Base-by-base conservation (phyloP, 108 stramenopile genomes). In the Skeletonema costatum region DNA sequence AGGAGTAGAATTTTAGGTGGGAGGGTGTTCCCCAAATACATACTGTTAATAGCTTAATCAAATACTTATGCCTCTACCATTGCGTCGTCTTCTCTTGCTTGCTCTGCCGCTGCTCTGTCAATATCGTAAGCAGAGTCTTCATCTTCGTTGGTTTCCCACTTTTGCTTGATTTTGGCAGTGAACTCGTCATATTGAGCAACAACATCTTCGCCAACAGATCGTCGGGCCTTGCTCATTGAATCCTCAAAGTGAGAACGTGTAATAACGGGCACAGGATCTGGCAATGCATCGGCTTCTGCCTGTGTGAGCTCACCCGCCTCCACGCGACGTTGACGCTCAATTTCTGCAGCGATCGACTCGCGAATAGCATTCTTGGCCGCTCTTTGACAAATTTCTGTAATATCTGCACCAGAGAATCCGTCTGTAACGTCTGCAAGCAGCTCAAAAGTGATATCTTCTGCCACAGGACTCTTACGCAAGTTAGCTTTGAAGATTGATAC, bases 381-480 rank as follows among this genome's bases (percentile, higher is more conserved):
- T 48, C 95, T 89, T 73, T 97, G 96, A 74, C 97, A 98, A 70
- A 99, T 97, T 80, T 97, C 98, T 41, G 97, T 94, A 75, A 99
- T 96, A 80, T 99, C 98, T 8, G 98, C 97, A 38, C 98, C 98
- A 58, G 96, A 95, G 75, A 98, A 98, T 10, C 97, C 97, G 32
- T 97, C 95, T 9, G 96, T 97, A 5, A 89, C 90, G 36, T 93
- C 88, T 1, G 96, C 94, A 21, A 99, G 81, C 39, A 87, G 82
- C 32, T 90, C 86, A 50, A 97, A 80, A 44, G 84, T 77, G 30
- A 99, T 85, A 48, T 90, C 87, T 8, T 93, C 89, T 44, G 84
- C 91, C 4, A 98, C 77, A 17, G 97, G 97, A 68, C 90, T 90
- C 85, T 99, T 99, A 61, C 99, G 92, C 42, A 99, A 84, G 60